These are phyloP conservation scores for Pleurozium schreberi DNA, from an alignment of 225 moss, liverwort and hornwort species.

Conservation along the genomic window DNA sequence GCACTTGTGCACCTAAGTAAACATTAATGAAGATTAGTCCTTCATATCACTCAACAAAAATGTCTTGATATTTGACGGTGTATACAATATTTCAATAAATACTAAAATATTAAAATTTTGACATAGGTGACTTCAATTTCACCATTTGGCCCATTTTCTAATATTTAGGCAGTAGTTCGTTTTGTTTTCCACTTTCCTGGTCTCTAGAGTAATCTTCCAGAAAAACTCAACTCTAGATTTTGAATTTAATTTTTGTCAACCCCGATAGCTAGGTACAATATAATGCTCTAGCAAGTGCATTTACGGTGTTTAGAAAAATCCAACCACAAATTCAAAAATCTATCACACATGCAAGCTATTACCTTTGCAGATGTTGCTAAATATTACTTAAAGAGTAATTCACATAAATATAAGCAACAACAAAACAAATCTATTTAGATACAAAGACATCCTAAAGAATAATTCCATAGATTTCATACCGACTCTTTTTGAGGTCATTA, in stretches of 20 bases:
- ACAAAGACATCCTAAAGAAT: neutral
- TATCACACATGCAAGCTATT: neutral
- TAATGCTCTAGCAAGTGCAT: neutral
- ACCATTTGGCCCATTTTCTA: neutral
- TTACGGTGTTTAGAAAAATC: neutral
- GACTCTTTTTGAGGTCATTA: neutral
- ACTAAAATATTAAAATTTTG: too few relatives aligned
- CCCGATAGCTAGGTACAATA: rapidly evolving
- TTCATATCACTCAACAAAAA: neutral
- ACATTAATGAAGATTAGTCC: neutral
- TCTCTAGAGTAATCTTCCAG: neutral
- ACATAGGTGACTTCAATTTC: neutral
- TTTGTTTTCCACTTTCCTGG: neutral
- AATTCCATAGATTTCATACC: neutral
- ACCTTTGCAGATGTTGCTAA: neutral
- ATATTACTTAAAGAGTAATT: neutral
- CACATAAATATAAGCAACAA: neutral
- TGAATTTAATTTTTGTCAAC: neutral
- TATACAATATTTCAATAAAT: neutral
- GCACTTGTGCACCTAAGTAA: rapidly evolving
- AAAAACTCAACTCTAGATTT: neutral
- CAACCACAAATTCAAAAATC: neutral
- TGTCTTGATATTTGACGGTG: neutral
- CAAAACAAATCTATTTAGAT: neutral
- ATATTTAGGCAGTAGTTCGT: neutral